A percentile compares a stretch with the other conserved stretches of the same genome.
Evolutionary conservation across 1,284 basidiomycete species (phyloP).

Genomic region (Cryptococcus sp.): DNA sequence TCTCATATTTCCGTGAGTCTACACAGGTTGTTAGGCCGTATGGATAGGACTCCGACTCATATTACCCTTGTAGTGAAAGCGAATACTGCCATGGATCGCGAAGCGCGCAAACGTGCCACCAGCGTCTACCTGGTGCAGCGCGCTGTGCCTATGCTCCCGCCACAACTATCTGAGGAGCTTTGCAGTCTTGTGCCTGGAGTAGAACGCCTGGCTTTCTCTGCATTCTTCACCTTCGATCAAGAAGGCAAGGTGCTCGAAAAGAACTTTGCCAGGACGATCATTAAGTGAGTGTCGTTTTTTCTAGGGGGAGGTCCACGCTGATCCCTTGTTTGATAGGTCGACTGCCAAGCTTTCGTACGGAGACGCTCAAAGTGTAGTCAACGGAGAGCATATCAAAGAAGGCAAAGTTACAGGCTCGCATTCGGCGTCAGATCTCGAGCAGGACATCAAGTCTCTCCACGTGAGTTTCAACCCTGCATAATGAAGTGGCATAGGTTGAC

Average conservation of each 20-base stretch:
- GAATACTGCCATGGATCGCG: conserved; percentile 93
- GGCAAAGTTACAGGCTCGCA: conserved; percentile 64
- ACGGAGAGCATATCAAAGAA: conserved; percentile 66
- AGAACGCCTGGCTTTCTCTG: conserved; percentile 87
- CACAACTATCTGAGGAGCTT: conserved; percentile 82
- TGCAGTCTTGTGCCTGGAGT: conserved; percentile 86
- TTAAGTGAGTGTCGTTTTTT: conserved; percentile 64
- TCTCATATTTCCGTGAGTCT: conserved; percentile 74
- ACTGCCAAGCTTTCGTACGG: conserved; percentile 81
- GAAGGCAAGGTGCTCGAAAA: conserved; percentile 81
- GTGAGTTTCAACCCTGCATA: conserved; percentile 35
- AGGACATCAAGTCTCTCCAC: conserved; percentile 73
- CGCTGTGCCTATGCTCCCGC: conserved; percentile 94
- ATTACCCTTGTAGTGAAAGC: conserved; percentile 67
- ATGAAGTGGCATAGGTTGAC: background rate
- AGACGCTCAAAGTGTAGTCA: conserved; percentile 78
- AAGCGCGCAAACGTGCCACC: conserved; percentile 94
- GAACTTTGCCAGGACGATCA: conserved; percentile 90
- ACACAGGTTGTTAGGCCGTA: background rate
- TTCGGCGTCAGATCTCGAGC: conserved; percentile 62
- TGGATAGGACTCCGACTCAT: conserved; percentile 7
- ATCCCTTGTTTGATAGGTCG: conserved; percentile 61
- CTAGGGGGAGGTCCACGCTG: conserved; percentile 1
- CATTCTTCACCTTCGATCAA: conserved; percentile 80
- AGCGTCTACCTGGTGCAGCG: conserved; percentile 96